These are phyloP conservation scores for Cyanophora paradoxa DNA, from an alignment of 78 protist genomes.

Conservation along the genomic window DNA sequence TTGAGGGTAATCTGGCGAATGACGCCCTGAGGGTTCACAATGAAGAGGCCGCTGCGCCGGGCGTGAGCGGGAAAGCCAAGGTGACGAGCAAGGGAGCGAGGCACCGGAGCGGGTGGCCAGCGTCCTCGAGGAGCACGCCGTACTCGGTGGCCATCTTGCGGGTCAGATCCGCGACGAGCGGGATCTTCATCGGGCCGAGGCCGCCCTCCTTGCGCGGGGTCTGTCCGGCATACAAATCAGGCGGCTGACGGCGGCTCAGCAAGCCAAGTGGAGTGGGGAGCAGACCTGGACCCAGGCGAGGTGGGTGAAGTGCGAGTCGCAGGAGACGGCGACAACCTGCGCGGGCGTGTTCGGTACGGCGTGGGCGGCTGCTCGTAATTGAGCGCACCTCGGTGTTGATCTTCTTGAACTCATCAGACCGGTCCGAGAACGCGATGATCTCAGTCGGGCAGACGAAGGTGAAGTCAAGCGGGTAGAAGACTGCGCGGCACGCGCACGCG, in stretches of 20 bases:
- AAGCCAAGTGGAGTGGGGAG: too few relatives aligned
- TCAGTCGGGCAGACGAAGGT: slow-evolving; percentile 94
- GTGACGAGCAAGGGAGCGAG: neutral
- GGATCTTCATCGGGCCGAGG: slow-evolving; percentile 76
- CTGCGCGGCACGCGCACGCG: too few relatives aligned
- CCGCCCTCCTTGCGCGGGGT: slow-evolving; percentile 88
- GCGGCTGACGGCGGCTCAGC: too few relatives aligned
- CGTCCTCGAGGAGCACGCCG: slow-evolving; percentile 73
- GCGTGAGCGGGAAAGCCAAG: neutral
- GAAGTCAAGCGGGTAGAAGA: slow-evolving; percentile 64
- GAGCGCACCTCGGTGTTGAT: slow-evolving; percentile 42
- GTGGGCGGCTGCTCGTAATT: too few relatives aligned
- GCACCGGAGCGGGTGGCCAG: slow-evolving; percentile 7
- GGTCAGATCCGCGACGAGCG: slow-evolving; percentile 74
- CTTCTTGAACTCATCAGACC: slow-evolving; percentile 69
- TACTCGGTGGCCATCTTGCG: slow-evolving; percentile 70
- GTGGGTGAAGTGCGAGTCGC: slow-evolving; percentile 80
- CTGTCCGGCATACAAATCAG: too few relatives aligned
- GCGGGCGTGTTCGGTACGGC: too few relatives aligned
- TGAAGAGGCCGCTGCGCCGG: slow-evolving; percentile 57
- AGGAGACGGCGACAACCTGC: slow-evolving; percentile 64
- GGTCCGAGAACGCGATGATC: slow-evolving; percentile 81
- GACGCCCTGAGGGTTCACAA: slow-evolving; percentile 59
- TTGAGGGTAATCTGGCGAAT: slow-evolving; percentile 61
- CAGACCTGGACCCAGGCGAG: slow-evolving; percentile 79